Percentiles rank a stretch among this genome's conserved stretches.
Evolutionary conservation across 106 monocot species (phyloP).

Genomic region (Dendrobium huoshanense): DNA sequence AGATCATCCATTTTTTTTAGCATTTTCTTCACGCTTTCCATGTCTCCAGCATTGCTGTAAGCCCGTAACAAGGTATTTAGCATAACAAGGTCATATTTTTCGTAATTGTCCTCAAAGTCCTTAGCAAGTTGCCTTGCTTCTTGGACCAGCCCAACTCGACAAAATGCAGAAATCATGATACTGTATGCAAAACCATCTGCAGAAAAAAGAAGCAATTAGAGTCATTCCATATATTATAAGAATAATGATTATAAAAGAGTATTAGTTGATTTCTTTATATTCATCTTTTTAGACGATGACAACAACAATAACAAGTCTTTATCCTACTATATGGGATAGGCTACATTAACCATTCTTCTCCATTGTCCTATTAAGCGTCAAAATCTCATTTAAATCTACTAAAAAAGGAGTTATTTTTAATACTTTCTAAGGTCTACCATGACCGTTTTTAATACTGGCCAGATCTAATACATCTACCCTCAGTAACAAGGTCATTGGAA

Average conservation of each 20-base stretch:
- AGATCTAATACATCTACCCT: no score
- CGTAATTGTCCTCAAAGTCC: constrained; percentile 67
- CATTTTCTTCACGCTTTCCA: constrained; percentile 80
- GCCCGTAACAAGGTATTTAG: constrained; percentile 78
- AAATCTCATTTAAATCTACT: no score
- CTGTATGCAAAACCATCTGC: constrained; percentile 89
- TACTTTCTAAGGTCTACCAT: no score
- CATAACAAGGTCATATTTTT: constrained; percentile 85
- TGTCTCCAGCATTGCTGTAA: constrained; percentile 77
- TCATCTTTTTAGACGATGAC: neutral
- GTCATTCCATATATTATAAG: neutral
- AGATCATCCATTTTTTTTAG: constrained; percentile 81
- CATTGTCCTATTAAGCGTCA: no score
- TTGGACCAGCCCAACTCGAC: constrained; percentile 41
- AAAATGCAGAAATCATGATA: constrained; percentile 92
- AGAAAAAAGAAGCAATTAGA: neutral
- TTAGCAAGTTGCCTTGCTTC: constrained; percentile 77
- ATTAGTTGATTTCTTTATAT: neutral
- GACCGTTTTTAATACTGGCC: no score
- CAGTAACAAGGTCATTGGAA: no score
- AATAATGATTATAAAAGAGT: neutral
- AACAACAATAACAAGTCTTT: no score
- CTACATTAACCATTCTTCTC: no score
- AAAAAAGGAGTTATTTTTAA: no score
- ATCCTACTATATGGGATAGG: no score